Base-by-base conservation (phyloP, 2,329 filamentous ascomycete genomes). In the Lecanicillium sp. region DNA sequence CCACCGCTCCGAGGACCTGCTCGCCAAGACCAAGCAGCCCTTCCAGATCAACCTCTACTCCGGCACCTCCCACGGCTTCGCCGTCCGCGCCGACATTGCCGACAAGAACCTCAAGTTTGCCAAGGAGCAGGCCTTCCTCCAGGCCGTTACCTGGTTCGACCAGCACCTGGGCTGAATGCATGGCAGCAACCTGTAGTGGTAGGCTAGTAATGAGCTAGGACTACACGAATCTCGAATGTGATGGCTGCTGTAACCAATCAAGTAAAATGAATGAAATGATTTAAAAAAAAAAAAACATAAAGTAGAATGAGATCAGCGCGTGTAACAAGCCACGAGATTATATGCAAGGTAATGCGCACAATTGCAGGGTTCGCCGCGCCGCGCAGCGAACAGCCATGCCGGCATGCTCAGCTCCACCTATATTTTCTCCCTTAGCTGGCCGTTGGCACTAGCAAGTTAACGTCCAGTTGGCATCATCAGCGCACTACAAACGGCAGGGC, bases 51-150 rank as follows among this genome's bases (percentile, higher is more conserved):
- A 74, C 52, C 65, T 91, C 35, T 91, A 83, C 70, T 78, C 79
- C 14, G 79, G 78, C 30, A 83, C 85, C 6, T 62, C 69, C 51
- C 87, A 93, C 60, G 87, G 87, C 0, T 93, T 91, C 58, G 83
- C 81, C 14, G 83, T 88, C 7, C 75, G 86, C 29, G 78, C 72
- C 4, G 81, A 91, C 57, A 48, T 75, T 23, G 67, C 67, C 3
- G 67, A 74, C 49, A 67, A 68, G 17, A 55, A 59, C 48, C 67
- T 78, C 59, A 80, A 75, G 65, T 90, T 81, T 61, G 85, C 82
- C 26, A 90, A 90, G 73, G 85, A 91, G 68, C 76, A 82, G 62
- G 86, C 87, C 1, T 90, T 90, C 63, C 67, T 76, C 55, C 87
- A 91, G 72, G 86, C 86, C 21, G 75, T 89, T 44, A 66, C 73